phyloP scores from a whole-genome alignment of 371 early-diverging fungal genomes.

The Blakeslea trispora region DNA sequence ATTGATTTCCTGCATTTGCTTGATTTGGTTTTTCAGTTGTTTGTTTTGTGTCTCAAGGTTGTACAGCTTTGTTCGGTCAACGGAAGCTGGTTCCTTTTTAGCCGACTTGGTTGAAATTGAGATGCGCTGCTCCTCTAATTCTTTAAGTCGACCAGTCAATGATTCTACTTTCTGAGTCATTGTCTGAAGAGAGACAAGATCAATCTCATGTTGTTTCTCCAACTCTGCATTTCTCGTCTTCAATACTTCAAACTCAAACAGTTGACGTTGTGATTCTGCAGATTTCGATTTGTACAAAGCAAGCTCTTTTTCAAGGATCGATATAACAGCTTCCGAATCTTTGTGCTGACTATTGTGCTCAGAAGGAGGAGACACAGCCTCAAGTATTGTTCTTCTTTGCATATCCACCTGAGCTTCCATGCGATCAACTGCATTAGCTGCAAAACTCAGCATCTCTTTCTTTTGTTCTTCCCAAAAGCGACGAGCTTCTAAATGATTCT shows the following conservation, averaged over 20 bases:
- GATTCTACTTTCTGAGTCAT: constrained; percentile 4
- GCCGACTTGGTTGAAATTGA: background rate
- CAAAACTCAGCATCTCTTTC: constrained; percentile 36
- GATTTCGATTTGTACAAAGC: constrained; percentile 12
- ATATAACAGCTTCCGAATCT: background rate
- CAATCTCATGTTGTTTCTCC: constrained; percentile 26
- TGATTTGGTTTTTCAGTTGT: constrained; percentile 21
- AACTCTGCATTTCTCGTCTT: constrained; percentile 18
- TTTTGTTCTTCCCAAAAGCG: constrained; percentile 44
- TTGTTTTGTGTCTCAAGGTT: constrained; percentile 21
- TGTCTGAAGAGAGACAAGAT: constrained; percentile 2
- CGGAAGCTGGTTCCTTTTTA: background rate
- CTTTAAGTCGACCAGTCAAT: background rate
- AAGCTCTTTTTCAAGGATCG: constrained; percentile 17
- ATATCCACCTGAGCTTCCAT: constrained; percentile 20
- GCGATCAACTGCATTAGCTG: constrained; percentile 20
- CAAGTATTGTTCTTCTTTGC: constrained; percentile 6
- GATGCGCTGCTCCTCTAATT: background rate
- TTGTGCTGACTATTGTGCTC: background rate
- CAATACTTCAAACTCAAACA: constrained; percentile 29
- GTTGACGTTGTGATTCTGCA: constrained; percentile 21
- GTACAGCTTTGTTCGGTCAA: constrained; percentile 15
- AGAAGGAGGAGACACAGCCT: background rate
- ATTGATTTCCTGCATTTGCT: constrained; percentile 20
- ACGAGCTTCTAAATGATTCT: constrained; percentile 34